These are phyloP conservation scores for Gonium pectorale DNA, from an alignment of 139 green algal genomes.

Conservation along the genomic window DNA sequence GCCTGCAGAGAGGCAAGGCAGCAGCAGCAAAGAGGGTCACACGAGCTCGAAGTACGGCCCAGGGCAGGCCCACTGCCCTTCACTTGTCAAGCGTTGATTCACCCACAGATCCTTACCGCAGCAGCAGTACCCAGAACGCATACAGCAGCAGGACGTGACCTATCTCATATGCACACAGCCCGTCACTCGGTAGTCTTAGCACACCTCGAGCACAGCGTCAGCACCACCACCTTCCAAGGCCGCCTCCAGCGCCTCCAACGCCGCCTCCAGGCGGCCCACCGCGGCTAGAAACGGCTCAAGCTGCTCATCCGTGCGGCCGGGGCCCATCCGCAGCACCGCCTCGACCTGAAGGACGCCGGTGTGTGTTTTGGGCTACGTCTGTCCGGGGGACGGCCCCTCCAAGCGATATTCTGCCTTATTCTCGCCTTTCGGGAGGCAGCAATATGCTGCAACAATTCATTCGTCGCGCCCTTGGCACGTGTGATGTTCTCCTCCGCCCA, in stretches of 20 bases:
- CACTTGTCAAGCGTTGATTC: too few relatives aligned
- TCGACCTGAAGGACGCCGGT: constrained; percentile 27
- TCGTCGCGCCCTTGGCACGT: constrained; percentile 39
- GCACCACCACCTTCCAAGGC: not conserved
- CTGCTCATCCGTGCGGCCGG: constrained; percentile 2
- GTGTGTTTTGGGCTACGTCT: not conserved
- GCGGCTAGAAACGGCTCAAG: constrained; percentile 16
- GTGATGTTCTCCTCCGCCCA: constrained; percentile 59
- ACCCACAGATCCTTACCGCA: too few relatives aligned
- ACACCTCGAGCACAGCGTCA: not conserved
- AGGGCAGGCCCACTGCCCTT: too few relatives aligned
- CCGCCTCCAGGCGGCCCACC: constrained; percentile 23
- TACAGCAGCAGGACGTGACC: too few relatives aligned
- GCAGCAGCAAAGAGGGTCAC: too few relatives aligned
- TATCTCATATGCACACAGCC: too few relatives aligned
- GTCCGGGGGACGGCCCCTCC: too few relatives aligned
- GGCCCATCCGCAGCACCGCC: constrained; percentile 33
- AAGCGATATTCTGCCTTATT: too few relatives aligned
- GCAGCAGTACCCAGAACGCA: too few relatives aligned
- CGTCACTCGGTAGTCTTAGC: too few relatives aligned
- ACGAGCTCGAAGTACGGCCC: too few relatives aligned
- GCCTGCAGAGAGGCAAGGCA: constrained; percentile 1
- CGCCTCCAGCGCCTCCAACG: not conserved
- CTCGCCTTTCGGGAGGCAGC: constrained; percentile 47
- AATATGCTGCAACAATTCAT: constrained; percentile 56